Percentiles rank a stretch among this genome's conserved stretches.
Conservation (phyloP, 2,329 filamentous ascomycete species). For the Davidsoniella neocaledoniae region DNA sequence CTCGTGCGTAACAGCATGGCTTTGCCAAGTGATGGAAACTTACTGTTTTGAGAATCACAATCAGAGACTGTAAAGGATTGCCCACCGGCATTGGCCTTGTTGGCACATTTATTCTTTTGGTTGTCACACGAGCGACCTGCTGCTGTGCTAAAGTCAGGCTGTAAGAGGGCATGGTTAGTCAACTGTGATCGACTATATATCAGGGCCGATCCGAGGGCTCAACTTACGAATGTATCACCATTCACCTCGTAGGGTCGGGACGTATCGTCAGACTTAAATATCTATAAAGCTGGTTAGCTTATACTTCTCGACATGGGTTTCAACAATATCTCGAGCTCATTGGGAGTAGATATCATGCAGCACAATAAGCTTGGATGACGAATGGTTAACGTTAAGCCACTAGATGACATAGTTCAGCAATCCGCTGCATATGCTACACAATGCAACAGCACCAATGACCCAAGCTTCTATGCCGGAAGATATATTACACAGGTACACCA, state of each 20-base stretch:
- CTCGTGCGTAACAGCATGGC: background rate
- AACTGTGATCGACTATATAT: background rate
- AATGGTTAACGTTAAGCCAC: too few species aligned
- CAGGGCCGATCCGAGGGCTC: background rate
- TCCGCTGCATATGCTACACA: too few species aligned
- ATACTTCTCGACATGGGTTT: background rate
- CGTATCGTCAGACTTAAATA: slow-evolving; percentile 24
- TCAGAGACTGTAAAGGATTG: slow-evolving; percentile 23
- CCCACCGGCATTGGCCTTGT: slow-evolving; percentile 23
- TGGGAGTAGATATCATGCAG: too few species aligned
- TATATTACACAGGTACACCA: too few species aligned
- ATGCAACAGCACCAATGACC: too few species aligned
- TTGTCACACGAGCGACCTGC: slow-evolving; percentile 29
- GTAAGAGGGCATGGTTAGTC: background rate
- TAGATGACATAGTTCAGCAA: too few species aligned
- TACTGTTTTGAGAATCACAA: slow-evolving; percentile 30
- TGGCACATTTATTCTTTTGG: slow-evolving; percentile 31
- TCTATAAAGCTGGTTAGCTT: slow-evolving; percentile 16
- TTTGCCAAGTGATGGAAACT: slow-evolving; percentile 14
- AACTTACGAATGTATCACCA: slow-evolving; percentile 28
- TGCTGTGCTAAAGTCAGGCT: slow-evolving; percentile 27
- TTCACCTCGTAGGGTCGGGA: slow-evolving; percentile 26
- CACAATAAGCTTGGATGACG: too few species aligned
- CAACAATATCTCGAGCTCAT: too few species aligned
- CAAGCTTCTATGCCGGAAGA: too few species aligned